Evolutionary conservation across 306 rosid species (phyloP), one percentile per base, ranked within the genome.

Genomic region (Spatholobus suberectus): DNA sequence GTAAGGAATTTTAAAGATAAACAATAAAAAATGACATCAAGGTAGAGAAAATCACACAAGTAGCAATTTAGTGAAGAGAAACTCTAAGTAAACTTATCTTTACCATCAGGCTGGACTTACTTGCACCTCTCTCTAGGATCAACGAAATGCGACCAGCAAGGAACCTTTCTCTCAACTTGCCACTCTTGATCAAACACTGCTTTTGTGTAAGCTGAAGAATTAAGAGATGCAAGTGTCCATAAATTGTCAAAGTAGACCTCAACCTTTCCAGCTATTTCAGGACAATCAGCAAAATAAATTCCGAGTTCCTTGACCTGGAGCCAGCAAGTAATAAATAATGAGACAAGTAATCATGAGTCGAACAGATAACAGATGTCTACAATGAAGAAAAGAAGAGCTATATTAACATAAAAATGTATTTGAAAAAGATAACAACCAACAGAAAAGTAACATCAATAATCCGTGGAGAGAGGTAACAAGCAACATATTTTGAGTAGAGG

Each of bases 261-360:
- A 62, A 96, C 94, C 46, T 83, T 80, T 77, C 81, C 81, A 20
- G 96, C 98, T 83, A 96, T 88, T 76, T 18, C 65, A 34, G 94
- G 94, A 83, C 99, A 93, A 70, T 80, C 92, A 70, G 82, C 82
- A 32, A 96, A 91, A 88, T 93, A 96, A 59, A 96, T 87, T 76
- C 99, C 99, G 17, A 96, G 84, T 88, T 96, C 99, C 83, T 96
- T 96, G 77, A 96, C 99, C 99, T 96, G 58, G 26, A 79, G 69
- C 44, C 73, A 76, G 70, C 34, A 70, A 78, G 73, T 32, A 78
- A 44, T 20, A 17, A 51, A 57, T 8, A 78, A 77, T 49, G 54
- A 72, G 69, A 57, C 79, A 80, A 68, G 55, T 52, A n/a, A 82
- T 38, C 46, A 78, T 35, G 10, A 27, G 27, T 58, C 65, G 73